Evolutionary conservation across 2,329 filamentous ascomycete species (phyloP).

Genomic region (Tolypocladium album): DNA sequence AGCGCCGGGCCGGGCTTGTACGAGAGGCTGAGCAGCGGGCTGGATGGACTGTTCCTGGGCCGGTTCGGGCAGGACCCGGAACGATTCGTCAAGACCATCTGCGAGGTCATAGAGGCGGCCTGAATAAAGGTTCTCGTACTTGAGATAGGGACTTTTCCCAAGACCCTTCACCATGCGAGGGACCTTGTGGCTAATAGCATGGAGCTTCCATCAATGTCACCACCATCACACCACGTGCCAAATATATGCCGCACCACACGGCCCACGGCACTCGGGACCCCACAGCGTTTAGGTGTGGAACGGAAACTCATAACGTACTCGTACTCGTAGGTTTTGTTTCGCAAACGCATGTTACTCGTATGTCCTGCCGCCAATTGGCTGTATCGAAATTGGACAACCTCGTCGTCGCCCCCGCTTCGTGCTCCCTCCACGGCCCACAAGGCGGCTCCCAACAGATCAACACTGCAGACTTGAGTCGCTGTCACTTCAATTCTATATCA

Average conservation of each 20-base stretch:
- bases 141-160: background rate
- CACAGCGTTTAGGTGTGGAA: background rate
- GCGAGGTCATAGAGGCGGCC: constrained; percentile 50
- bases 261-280: background rate
- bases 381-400: background rate
- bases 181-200: background rate
- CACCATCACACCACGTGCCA: background rate
- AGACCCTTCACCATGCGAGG: background rate
- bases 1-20: constrained; percentile 75
- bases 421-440: background rate
- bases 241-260: background rate
- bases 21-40: constrained; percentile 51
- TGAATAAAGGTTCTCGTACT: constrained; percentile 3
- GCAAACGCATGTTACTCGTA: background rate
- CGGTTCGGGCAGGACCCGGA: constrained; percentile 70
- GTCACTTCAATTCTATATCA: too few relatives aligned
- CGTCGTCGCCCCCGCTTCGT: background rate
- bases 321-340: background rate
- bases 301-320: background rate
- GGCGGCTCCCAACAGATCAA: background rate
- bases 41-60: constrained; percentile 75
- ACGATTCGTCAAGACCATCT: constrained; percentile 60
- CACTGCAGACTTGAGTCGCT: background rate
- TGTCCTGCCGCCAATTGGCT: background rate
- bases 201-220: background rate